These are phyloP conservation scores for Micractinium conductrix DNA, from an alignment of 139 green algal genomes.

Conservation along the genomic window DNA sequence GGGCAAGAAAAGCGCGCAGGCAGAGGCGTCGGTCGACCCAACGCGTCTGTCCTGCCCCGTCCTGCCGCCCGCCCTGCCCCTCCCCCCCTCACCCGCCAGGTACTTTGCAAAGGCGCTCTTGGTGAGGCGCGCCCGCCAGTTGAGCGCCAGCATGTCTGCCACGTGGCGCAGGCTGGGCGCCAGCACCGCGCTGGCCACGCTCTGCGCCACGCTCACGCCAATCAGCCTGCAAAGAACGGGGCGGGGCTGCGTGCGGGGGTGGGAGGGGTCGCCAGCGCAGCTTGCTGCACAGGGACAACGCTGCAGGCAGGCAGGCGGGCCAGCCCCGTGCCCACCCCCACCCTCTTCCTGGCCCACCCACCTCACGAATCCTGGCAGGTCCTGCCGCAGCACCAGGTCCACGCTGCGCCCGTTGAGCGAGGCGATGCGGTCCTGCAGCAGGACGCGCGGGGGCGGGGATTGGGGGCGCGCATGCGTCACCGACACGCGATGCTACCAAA, in stretches of 20 bases:
- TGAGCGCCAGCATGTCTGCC: constrained; percentile 69
- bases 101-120: constrained; percentile 56
- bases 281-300: background rate
- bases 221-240: constrained; percentile 46
- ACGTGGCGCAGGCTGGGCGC: constrained; percentile 73
- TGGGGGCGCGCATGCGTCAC: no score
- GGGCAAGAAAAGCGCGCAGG: background rate
- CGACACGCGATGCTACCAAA: no score
- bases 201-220: constrained; percentile 59
- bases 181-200: constrained; percentile 65
- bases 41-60: no score
- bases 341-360: background rate
- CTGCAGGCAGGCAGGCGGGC: background rate
- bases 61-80: background rate
- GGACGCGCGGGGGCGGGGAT: background rate
- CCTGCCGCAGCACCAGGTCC: constrained; percentile 68
- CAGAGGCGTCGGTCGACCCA: background rate
- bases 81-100: constrained; percentile 37
- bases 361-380: constrained; percentile 49
- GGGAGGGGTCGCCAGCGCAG: background rate
- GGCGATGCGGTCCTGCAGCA: constrained; percentile 69
- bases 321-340: background rate
- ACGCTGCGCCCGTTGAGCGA: constrained; percentile 74
- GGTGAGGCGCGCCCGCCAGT: constrained; percentile 70
- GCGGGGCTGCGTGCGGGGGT: background rate